Evolutionary conservation across 106 monocot species (phyloP).

Genomic region (Allium cepa): DNA sequence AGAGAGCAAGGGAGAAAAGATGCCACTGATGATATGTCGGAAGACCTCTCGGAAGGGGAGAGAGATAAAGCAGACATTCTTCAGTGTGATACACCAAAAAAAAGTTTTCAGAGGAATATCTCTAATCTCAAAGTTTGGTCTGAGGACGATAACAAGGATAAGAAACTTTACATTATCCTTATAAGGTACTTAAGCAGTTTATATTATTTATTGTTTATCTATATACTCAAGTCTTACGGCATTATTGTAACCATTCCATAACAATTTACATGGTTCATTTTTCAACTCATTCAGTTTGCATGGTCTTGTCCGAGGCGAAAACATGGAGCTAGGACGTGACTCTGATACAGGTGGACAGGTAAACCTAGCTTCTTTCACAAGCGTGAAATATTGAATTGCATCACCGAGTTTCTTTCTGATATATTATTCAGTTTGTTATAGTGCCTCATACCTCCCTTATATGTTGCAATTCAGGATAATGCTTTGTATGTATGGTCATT

Average conservation of each 20-base stretch:
- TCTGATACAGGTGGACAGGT: conserved; percentile 93
- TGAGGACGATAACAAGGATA: conserved; percentile 68
- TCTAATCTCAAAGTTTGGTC: conserved; percentile 68
- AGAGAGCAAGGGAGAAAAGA: conserved; percentile 63
- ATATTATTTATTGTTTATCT: neutral
- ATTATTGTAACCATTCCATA: neutral
- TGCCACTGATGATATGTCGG: conserved; percentile 71
- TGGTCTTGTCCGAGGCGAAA: conserved; percentile 84
- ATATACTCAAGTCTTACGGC: too few relatives aligned
- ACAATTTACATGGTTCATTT: neutral
- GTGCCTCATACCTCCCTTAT: too few relatives aligned
- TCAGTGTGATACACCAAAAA: conserved; percentile 34
- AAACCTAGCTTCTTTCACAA: neutral
- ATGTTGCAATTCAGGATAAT: too few relatives aligned
- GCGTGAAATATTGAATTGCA: too few relatives aligned
- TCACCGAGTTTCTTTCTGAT: too few relatives aligned
- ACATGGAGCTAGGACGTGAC: conserved; percentile 88
- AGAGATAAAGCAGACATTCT: conserved; percentile 61
- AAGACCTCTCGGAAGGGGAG: conserved; percentile 83
- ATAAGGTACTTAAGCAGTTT: conserved; percentile 39
- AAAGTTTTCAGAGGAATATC: conserved; percentile 45
- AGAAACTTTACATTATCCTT: conserved; percentile 82
- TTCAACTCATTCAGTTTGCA: conserved; percentile 44
- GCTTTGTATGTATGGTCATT: too few relatives aligned
- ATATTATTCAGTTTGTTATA: too few relatives aligned